Evolutionary conservation across 495 filamentous ascomycete genomes (phyloP), one percentile per base, ranked within the genome.

Genomic region (Aspergillus taichungensis): DNA sequence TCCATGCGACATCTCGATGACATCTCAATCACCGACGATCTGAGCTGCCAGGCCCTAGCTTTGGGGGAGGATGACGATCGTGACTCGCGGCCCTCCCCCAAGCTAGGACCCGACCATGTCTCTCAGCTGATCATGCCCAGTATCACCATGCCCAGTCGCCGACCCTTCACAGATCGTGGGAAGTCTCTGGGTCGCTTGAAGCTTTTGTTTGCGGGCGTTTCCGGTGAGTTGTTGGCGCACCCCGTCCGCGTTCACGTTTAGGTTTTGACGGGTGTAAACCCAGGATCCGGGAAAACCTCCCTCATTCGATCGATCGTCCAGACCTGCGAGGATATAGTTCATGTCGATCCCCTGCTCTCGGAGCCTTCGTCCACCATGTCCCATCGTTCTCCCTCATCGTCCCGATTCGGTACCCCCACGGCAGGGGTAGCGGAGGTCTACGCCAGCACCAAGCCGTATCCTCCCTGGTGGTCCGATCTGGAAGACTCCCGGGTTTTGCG

Each of bases 101-200:
- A 50, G 28, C 37, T 59, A 13, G 55, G 43, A 12, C 49, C 54
- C 24, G 68, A 65, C 43, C 81, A 75, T 51, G 79, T 78, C 12
- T 88, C 91, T 29, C 91, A 97, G 62, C 76, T 99, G 11, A 84
- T 99, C 51, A 99, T 99, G 94, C 92, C 92, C 7, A 94, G 88
- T 60, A 87, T 99, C 53, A 84, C 79, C 52, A 95, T 99, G 81
- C 94, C 92, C 30, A 89, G 83, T 58, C 80, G 92, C 40, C 76
- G 92, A 37, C 92, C 92, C 1, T 97, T 99, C 62, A 97, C 92
- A 6, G 78, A 86, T 42, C 78, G 74, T 48, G 92, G 92, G 12
- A 92, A 85, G 69, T 75, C 72, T 40, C 78, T 97, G 66, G 91
- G 89, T 5, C 77, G 83, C 43, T 68, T 97, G 53, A 97, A 96